phyloP scores from a whole-genome alignment of 2,329 filamentous ascomycete genomes.

The Decorospora gaudefroyi region DNA sequence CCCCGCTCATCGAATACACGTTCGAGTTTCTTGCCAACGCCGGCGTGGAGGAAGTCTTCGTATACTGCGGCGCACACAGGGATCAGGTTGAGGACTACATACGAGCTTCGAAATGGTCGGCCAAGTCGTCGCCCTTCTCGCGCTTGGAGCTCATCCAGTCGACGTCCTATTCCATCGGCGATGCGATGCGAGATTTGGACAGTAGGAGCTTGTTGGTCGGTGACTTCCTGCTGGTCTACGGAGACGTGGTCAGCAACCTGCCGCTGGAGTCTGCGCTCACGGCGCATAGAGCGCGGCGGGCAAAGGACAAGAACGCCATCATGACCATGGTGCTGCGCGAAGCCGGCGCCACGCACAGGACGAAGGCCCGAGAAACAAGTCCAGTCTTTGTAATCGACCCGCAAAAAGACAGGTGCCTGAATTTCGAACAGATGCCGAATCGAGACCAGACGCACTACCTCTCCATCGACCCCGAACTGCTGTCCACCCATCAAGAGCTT shows the following conservation, averaged over 20 bases:
- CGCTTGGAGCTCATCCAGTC: constrained; percentile 84
- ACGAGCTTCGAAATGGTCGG: constrained; percentile 72
- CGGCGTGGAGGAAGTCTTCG: constrained; percentile 89
- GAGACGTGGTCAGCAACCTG: constrained; percentile 89
- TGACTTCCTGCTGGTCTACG: constrained; percentile 91
- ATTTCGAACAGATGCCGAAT: constrained; percentile 89
- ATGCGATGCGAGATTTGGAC: constrained; percentile 93
- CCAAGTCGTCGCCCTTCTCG: constrained; percentile 76
- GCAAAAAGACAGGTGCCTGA: constrained; percentile 77
- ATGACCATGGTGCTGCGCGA: constrained; percentile 94
- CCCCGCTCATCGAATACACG: constrained; percentile 94
- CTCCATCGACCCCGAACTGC: constrained; percentile 76
- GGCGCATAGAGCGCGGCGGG: constrained; percentile 77
- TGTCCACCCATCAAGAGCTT: constrained; percentile 73
- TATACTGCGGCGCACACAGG: constrained; percentile 88
- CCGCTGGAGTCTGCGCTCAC: constrained; percentile 78
- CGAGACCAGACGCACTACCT: constrained; percentile 67
- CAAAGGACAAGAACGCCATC: constrained; percentile 88
- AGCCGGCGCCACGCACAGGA: constrained; percentile 73
- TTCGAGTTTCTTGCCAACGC: constrained; percentile 95
- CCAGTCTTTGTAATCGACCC: constrained; percentile 88
- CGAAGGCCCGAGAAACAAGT: constrained; percentile 73
- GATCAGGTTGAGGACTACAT: constrained; percentile 88
- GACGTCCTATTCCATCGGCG: constrained; percentile 83
- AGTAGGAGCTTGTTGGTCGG: constrained; percentile 80